A percentile compares a stretch with the other conserved stretches of the same genome.
Conservation (phyloP, 352 stramenopile species). For the Blastocystis sp. region DNA sequence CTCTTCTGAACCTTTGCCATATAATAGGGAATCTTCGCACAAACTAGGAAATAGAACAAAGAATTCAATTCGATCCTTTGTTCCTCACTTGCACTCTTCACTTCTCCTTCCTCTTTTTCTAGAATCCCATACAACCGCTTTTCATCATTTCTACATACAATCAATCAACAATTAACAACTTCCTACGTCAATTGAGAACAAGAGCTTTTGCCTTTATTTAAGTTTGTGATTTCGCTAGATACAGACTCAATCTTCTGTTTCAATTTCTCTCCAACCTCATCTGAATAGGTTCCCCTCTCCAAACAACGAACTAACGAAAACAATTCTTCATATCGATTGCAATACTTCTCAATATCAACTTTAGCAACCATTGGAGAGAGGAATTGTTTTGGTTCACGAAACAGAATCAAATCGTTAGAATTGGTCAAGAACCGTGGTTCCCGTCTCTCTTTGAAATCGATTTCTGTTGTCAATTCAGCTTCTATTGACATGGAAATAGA, state of each 20-base stretch:
- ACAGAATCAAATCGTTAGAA: neutral
- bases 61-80: neutral
- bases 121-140: neutral
- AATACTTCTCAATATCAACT: conserved; percentile 57
- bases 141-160: conserved; percentile 21
- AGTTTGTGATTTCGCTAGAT: neutral
- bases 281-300: neutral
- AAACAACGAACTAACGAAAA: neutral
- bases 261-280: neutral
- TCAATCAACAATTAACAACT: neutral
- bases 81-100: neutral
- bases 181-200: conserved; percentile 7
- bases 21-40: conserved; percentile 41
- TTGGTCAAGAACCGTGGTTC: neutral
- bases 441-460: neutral
- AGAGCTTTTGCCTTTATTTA: neutral
- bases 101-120: neutral
- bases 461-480: neutral
- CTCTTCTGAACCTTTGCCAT: conserved; percentile 18
- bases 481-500: neutral
- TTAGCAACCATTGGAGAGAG: conserved; percentile 26
- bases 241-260: neutral
- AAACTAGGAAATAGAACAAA: conserved; percentile 38
- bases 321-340: conserved; percentile 57
- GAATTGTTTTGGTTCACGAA: neutral